Conservation (phyloP, 768 basidiomycete species). For the Hericium erinaceus region DNA sequence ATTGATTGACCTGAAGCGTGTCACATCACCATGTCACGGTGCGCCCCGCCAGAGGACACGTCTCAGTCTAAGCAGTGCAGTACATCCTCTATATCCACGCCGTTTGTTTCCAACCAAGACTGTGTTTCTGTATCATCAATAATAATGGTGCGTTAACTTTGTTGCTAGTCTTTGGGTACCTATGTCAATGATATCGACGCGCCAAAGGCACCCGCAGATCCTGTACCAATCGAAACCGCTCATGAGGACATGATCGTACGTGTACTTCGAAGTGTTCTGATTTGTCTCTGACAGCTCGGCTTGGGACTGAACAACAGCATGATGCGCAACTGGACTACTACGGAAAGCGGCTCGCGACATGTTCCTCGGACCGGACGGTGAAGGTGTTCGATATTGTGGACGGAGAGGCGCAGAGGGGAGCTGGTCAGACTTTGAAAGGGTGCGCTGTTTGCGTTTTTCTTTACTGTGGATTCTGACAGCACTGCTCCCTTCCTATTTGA, state of each 20-base stretch:
- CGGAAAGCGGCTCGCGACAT: slow-evolving; percentile 92
- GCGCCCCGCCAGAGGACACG: no score
- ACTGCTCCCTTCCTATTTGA: not conserved
- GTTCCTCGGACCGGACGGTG: slow-evolving; percentile 91
- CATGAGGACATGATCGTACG: slow-evolving; percentile 99
- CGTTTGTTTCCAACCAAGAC: no score
- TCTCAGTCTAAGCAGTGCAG: no score
- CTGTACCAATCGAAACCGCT: slow-evolving; percentile 84
- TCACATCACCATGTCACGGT: no score
- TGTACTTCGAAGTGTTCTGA: slow-evolving; percentile 6
- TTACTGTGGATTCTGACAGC: not conserved
- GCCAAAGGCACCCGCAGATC: slow-evolving; percentile 35
- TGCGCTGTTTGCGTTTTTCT: slow-evolving; percentile 23
- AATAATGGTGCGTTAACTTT: no score
- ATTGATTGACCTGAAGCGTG: no score
- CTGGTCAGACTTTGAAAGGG: slow-evolving; percentile 76
- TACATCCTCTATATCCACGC: no score
- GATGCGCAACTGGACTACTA: slow-evolving; percentile 99
- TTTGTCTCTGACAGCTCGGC: not conserved
- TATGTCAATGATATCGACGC: not conserved
- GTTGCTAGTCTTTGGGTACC: no score
- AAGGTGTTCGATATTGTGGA: slow-evolving; percentile 93
- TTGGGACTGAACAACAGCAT: slow-evolving; percentile 45
- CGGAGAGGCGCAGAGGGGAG: slow-evolving; percentile 62
- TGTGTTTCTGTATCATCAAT: no score